phyloP scores from a whole-genome alignment of 2,329 filamentous ascomycete genomes.

The Penicillium janthinellum region DNA sequence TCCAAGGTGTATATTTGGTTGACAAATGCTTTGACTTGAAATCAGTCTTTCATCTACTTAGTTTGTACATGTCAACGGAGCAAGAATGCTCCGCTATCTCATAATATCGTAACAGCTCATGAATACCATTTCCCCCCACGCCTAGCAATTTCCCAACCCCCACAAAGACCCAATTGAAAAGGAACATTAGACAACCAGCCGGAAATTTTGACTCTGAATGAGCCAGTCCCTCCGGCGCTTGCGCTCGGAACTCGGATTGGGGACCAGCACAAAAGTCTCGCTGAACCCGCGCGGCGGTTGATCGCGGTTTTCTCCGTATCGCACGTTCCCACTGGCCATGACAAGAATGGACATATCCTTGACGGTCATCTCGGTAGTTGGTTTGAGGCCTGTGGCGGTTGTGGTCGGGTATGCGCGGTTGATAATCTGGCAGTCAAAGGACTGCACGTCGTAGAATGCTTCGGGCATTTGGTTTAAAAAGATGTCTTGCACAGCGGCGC shows the following conservation, averaged over 20 bases:
- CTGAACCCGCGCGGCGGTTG: slow-evolving; percentile 70
- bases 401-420: slow-evolving; percentile 69
- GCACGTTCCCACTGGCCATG: slow-evolving; percentile 72
- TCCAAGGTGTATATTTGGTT: neutral
- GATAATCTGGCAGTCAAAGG: slow-evolving; percentile 75
- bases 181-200: slow-evolving; percentile 50
- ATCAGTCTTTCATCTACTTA: neutral
- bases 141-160: neutral
- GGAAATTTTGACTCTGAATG: slow-evolving; percentile 72
- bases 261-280: slow-evolving; percentile 79
- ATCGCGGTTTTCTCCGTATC: slow-evolving; percentile 64
- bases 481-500: slow-evolving; percentile 66
- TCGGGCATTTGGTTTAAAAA: slow-evolving; percentile 66
- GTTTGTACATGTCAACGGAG: neutral
- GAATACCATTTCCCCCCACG: neutral
- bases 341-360: slow-evolving; percentile 71
- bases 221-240: slow-evolving; percentile 63
- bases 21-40: neutral
- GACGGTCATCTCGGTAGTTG: slow-evolving; percentile 44
- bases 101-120: slow-evolving; percentile 6
- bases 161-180: neutral
- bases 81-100: neutral
- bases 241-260: slow-evolving; percentile 59
- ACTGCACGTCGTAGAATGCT: slow-evolving; percentile 72
- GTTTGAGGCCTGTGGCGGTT: slow-evolving; percentile 40